phyloP scores from a whole-genome alignment of 106 monocot genomes.

The Allium fistulosum region DNA sequence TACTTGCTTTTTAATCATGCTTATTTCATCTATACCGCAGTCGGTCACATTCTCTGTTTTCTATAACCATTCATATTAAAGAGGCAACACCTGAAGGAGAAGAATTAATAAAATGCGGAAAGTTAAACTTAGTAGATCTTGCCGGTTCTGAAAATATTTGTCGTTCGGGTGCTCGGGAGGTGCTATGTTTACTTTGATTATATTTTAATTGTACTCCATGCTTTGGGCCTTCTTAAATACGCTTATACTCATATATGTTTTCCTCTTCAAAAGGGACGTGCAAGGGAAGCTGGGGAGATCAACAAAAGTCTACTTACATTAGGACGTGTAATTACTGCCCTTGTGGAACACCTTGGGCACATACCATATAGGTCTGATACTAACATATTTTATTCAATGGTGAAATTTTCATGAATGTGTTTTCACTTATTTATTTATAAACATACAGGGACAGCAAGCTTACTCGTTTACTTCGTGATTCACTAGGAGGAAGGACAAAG shows the following conservation, averaged over 20 bases:
- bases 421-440: too few relatives aligned
- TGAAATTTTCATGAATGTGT: too few relatives aligned
- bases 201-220: background rate
- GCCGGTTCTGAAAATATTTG: conserved; percentile 98
- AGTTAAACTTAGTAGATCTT: conserved; percentile 91
- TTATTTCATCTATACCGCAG: conserved; percentile 15
- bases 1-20: conserved; percentile 3
- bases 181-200: conserved; percentile 12
- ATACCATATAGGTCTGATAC: conserved; percentile 74
- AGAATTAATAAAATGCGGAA: conserved; percentile 96
- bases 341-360: conserved; percentile 98
- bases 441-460: conserved; percentile 91
- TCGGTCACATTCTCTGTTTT: conserved; percentile 96
- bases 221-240: background rate
- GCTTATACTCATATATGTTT: background rate
- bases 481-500: conserved; percentile 95
- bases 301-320: conserved; percentile 97
- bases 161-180: conserved; percentile 97
- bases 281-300: conserved; percentile 98
- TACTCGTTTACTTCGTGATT: conserved; percentile 90
- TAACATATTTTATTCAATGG: too few relatives aligned
- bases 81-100: conserved; percentile 99
- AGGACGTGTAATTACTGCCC: conserved; percentile 95
- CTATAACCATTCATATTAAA: conserved; percentile 98
- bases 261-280: conserved; percentile 55